These are phyloP conservation scores for Stramenopiles sp. DNA, from an alignment of 352 stramenopile species.

Conservation along the genomic window DNA sequence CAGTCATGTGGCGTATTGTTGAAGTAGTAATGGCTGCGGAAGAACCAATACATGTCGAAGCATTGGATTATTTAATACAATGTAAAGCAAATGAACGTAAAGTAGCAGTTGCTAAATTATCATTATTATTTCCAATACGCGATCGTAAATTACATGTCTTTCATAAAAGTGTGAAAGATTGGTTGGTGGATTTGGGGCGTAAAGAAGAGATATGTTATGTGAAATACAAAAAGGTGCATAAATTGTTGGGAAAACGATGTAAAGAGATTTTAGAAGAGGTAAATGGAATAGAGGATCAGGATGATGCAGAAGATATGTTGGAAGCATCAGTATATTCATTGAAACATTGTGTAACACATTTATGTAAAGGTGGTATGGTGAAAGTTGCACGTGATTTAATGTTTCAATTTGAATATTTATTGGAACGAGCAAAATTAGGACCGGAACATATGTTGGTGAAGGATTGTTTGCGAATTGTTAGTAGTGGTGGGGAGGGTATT, in stretches of 20 bases:
- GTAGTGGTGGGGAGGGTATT: background rate
- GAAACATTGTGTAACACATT: background rate
- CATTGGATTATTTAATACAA: background rate
- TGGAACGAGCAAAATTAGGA: background rate
- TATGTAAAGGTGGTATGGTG: background rate
- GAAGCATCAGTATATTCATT: background rate
- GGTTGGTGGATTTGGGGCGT: background rate
- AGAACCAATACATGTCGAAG: background rate
- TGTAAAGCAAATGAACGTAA: background rate
- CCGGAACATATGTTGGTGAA: too few relatives aligned
- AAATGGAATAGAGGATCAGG: background rate
- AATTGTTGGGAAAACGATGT: background rate
- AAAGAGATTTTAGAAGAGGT: background rate
- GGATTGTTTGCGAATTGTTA: too few relatives aligned
- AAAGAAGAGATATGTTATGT: background rate
- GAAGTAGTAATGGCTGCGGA: background rate
- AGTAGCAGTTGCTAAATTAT: background rate
- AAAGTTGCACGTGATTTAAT: background rate
- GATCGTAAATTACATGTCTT: background rate
- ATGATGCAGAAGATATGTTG: background rate
- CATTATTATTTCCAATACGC: background rate
- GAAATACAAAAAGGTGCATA: background rate
- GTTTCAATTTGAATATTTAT: background rate
- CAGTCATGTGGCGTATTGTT: background rate
- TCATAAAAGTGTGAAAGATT: background rate